Evolutionary conservation across 1,139 yeast species (phyloP), one percentile per base, ranked within the genome.

Genomic region (Scheffersomyces cryptocercus): DNA sequence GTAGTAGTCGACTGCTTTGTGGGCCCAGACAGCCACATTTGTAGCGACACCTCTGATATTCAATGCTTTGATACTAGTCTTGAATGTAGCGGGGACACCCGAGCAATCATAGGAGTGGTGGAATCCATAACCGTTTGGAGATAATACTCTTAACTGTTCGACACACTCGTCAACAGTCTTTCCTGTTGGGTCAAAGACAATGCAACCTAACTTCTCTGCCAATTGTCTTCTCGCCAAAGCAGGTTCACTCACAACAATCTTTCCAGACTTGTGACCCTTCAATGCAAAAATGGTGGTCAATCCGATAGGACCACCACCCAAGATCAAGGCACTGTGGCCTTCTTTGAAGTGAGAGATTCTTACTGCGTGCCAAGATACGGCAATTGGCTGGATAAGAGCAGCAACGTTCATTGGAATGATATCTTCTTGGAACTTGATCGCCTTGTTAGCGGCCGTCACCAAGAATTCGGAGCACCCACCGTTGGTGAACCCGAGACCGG

Each of bases 291-390:
- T 66, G 1, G 82, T 71, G 26, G 82, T 79, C 36, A 81, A 59
- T 2, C 87, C 87, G 55, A 82, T 81, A 29, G 86, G 85, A 6
- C 87, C 87, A 39, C 82, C 80, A 33, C 86, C 85, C 3, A 81
- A 59, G 36, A 82, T 77, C 32, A 81, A 57, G 2, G 82, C 84
- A 11, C 74, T 65, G 35, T 73, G 68, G 28, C 83, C 85, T 9
- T 54, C 60, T 47, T 67, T 55, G 52, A 79, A 69, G n/a, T 61
- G 60, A 0, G 80, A 64, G 13, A 70, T 61, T 40, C 70, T 66
- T 31, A 78, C 77, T 1, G 83, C 85, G 56, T 80, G 85, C 82
- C 82, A 79, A 10, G 82, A 77, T 15, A 80, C 85, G 1, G 82
- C 64, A 32, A 80, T 60, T 6, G 85, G 84, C 57, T 80, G 83